A percentile compares a stretch with the other conserved stretches of the same genome.
These are phyloP conservation scores for Pezicula carpinea DNA, from an alignment of 2,329 filamentous ascomycete genomes.

Conservation along the genomic window DNA sequence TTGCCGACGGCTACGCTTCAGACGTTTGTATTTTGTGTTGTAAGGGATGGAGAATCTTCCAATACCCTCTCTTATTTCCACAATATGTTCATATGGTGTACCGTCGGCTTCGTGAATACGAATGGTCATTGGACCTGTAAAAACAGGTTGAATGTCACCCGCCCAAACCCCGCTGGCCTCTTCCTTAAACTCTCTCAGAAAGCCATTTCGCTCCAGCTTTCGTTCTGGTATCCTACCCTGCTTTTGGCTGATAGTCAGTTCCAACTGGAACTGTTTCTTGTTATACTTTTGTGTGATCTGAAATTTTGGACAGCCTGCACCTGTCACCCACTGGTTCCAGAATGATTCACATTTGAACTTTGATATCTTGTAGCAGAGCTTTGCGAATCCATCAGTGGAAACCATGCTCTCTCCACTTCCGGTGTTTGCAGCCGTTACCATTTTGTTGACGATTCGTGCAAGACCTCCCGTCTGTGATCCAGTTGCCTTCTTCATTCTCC, in stretches of 20 bases:
- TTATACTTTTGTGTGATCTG: constrained; percentile 88
- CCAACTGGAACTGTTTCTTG: constrained; percentile 93
- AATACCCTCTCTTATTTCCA: constrained; percentile 84
- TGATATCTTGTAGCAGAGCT: constrained; percentile 80
- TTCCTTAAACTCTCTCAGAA: constrained; percentile 82
- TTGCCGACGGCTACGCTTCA: constrained; percentile 81
- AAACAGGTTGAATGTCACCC: constrained; percentile 69
- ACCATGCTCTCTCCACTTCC: constrained; percentile 67
- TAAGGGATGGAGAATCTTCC: constrained; percentile 94
- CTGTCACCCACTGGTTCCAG: constrained; percentile 89
- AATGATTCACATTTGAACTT: constrained; percentile 81
- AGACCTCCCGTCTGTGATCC: constrained; percentile 68
- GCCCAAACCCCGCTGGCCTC: constrained; percentile 64
- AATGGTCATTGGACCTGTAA: constrained; percentile 96
- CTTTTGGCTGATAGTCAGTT: constrained; percentile 80
- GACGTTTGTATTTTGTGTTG: constrained; percentile 97
- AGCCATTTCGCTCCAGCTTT: constrained; percentile 64
- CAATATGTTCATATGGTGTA: constrained; percentile 95
- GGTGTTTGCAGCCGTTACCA: constrained; percentile 82
- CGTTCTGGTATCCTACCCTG: constrained; percentile 45
- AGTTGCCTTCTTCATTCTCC: constrained; percentile 81
- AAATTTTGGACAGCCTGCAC: constrained; percentile 84
- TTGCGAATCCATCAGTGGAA: constrained; percentile 70
- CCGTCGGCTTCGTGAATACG: constrained; percentile 97
- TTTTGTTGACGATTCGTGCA: constrained; percentile 76